Evolutionary conservation across 345 rosid species (phyloP).

Genomic region (Aquilaria sinensis): DNA sequence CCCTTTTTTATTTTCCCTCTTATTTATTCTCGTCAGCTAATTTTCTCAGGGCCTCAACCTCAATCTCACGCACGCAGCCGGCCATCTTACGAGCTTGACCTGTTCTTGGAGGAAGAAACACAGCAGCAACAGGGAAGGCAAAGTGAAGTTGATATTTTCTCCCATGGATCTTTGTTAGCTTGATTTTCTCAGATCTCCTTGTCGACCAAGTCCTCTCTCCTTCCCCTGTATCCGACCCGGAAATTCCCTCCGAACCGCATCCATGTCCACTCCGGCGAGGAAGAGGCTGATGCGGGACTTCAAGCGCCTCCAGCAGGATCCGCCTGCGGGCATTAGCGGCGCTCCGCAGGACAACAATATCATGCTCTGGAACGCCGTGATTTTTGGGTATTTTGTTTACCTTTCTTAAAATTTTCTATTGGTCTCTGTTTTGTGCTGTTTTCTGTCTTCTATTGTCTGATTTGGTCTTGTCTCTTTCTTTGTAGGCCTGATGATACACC

Average conservation of each 20-base stretch:
- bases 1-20: background rate
- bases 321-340: conserved; percentile 64
- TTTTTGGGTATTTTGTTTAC: conserved; percentile 38
- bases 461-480: background rate
- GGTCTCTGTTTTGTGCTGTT: background rate
- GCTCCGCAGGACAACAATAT: conserved; percentile 62
- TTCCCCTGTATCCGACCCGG: background rate
- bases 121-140: background rate
- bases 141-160: background rate
- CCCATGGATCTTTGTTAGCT: background rate
- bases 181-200: conserved; percentile 6
- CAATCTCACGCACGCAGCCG: no score
- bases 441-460: background rate
- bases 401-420: background rate
- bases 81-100: background rate
- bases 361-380: conserved; percentile 66
- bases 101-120: background rate
- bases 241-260: background rate
- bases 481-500: conserved; percentile 64
- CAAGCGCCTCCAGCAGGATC: conserved; percentile 69
- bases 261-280: conserved; percentile 66
- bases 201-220: background rate
- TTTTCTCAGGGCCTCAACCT: background rate
- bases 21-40: background rate
- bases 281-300: conserved; percentile 72